Evolutionary conservation across 192 early-diverging fungal genomes (phyloP).

Genomic region (Entomortierella parvispora): DNA sequence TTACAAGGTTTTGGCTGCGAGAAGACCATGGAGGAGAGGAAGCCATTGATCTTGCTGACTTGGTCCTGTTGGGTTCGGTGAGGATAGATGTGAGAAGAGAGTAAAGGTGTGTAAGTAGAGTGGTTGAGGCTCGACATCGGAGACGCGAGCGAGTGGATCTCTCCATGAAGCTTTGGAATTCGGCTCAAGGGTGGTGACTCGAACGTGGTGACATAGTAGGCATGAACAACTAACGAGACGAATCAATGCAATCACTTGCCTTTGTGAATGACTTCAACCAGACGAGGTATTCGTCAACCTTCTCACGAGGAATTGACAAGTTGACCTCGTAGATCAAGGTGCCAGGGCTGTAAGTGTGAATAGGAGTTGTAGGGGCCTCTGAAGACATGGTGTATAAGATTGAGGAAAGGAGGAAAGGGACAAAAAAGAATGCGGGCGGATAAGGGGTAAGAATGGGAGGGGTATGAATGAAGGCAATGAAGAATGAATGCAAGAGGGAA

Average conservation of each 20-base stretch:
- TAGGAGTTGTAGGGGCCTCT: background rate
- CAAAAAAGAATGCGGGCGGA: too few species aligned
- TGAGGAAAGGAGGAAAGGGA: background rate
- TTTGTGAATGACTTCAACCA: conserved; percentile 61
- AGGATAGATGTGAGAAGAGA: background rate
- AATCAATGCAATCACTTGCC: background rate
- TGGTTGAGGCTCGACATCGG: background rate
- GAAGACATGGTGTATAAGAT: background rate
- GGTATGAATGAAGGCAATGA: background rate
- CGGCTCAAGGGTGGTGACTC: background rate
- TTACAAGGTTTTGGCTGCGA: conserved; percentile 51
- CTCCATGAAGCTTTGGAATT: too few species aligned
- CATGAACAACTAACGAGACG: background rate
- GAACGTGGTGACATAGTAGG: background rate
- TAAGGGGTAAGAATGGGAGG: too few species aligned
- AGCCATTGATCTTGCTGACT: conserved; percentile 33
- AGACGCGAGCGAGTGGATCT: too few species aligned
- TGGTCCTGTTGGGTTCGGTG: conserved; percentile 26
- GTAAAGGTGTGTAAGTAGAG: background rate
- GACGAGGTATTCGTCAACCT: conserved; percentile 55
- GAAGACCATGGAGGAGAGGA: conserved; percentile 49
- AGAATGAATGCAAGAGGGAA: background rate
- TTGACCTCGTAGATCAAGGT: conserved; percentile 61
- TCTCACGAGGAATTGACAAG: conserved; percentile 62
- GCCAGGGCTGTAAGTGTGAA: conserved; percentile 45